A percentile compares a stretch with the other conserved stretches of the same genome.
Conservation (phyloP, 805 yeast genomes). For the Kodamaea leandrae region DNA sequence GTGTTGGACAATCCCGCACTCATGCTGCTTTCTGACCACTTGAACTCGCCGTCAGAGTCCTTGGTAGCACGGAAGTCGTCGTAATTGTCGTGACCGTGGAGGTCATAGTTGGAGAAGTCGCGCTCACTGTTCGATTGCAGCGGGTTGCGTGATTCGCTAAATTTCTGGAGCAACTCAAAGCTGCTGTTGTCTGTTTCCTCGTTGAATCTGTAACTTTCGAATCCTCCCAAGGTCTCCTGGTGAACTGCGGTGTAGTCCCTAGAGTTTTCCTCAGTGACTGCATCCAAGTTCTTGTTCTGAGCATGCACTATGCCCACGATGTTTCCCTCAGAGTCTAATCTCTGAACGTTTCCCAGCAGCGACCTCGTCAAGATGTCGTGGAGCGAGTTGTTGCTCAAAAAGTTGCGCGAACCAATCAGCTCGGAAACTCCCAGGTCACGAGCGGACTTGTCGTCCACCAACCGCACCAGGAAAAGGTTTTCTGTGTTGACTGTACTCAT, state of each 20-base stretch:
- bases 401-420: conserved; percentile 18
- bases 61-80: conserved; percentile 28
- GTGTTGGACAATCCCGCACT: conserved; percentile 4
- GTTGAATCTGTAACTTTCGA: conserved; percentile 8
- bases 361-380: conserved; percentile 26
- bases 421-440: conserved; percentile 32
- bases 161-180: conserved; percentile 19
- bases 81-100: conserved; percentile 12
- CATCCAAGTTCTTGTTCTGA: conserved; percentile 31
- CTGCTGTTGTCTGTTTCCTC: conserved; percentile 16
- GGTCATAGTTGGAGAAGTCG: conserved; percentile 13
- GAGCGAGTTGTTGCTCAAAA: conserved; percentile 25
- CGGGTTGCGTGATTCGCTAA: conserved; percentile 17
- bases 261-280: conserved; percentile 31
- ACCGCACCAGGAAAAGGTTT: conserved; percentile 73
- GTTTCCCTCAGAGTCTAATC: conserved; percentile 46
- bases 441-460: conserved; percentile 56
- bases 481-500: conserved; percentile 83
- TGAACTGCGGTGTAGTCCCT: conserved; percentile 15
- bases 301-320: conserved; percentile 24
- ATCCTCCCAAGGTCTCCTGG: conserved; percentile 4
- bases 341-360: conserved; percentile 43
- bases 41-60: conserved; percentile 27
- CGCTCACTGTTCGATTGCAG: conserved; percentile 17
- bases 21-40: conserved; percentile 24